These are phyloP conservation scores for Chlamydomonas sp. DNA, from an alignment of 139 green algal genomes.

Conservation along the genomic window DNA sequence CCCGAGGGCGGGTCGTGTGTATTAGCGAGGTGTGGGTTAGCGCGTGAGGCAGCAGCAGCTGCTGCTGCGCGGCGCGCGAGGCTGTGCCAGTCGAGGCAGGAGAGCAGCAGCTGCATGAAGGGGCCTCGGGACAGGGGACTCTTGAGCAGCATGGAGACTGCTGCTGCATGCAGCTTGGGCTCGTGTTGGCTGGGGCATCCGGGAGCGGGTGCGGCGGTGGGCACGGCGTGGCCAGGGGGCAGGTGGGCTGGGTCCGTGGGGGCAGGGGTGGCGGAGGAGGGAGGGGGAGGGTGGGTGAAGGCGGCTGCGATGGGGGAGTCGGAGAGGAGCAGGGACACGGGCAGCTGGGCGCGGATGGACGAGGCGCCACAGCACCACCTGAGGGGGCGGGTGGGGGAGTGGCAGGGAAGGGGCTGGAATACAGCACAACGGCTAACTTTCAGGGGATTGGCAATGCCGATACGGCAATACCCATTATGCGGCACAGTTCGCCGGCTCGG, in stretches of 20 bases:
- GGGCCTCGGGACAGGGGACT: constrained; percentile 3
- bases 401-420: not conserved
- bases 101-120: constrained; percentile 24
- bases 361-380: constrained; percentile 21
- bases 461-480: no score
- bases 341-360: not conserved
- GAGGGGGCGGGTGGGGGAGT: not conserved
- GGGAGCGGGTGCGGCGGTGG: not conserved
- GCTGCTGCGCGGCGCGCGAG: not conserved
- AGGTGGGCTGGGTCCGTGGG: not conserved
- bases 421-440: no score
- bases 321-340: not conserved
- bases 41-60: not conserved
- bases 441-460: no score
- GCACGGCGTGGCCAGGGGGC: not conserved
- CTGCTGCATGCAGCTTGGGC: not conserved
- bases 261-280: not conserved
- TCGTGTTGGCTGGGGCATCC: not conserved
- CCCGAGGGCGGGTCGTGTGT: not conserved
- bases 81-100: not conserved
- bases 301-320: not conserved
- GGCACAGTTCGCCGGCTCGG: no score
- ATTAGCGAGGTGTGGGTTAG: no score
- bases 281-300: not conserved
- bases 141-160: constrained; percentile 20